Conservation (phyloP, 257 asterid genomes). For the Nicotiana paniculata region DNA sequence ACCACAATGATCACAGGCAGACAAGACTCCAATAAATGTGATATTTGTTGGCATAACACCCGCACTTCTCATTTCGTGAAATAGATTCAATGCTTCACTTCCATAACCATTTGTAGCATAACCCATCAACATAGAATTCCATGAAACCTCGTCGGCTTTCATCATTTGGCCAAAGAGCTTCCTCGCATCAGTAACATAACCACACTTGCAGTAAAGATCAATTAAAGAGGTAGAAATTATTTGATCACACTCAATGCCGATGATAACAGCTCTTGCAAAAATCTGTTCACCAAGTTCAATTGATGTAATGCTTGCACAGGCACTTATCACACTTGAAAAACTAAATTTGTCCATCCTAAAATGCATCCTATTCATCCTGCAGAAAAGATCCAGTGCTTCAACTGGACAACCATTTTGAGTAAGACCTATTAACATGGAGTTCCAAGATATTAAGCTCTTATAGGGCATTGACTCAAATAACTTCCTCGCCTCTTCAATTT, state of each 20-base stretch:
- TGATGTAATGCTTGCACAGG: conserved; percentile 71
- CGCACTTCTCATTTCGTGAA: conserved; percentile 48
- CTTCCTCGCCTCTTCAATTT: conserved; percentile 57
- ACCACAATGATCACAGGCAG: conserved; percentile 95
- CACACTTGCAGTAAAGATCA: conserved; percentile 82
- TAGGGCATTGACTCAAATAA: conserved; percentile 44
- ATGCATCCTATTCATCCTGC: conserved; percentile 46
- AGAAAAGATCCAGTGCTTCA: conserved; percentile 63
- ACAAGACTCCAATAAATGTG: conserved; percentile 75
- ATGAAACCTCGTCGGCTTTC: conserved; percentile 48
- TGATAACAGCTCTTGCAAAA: conserved; percentile 51
- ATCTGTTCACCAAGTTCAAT: conserved; percentile 72
- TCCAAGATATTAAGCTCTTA: conserved; percentile 88
- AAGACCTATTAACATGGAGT: conserved; percentile 72
- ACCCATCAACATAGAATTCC: conserved; percentile 93
- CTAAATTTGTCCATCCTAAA: conserved; percentile 52
- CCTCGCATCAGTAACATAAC: conserved; percentile 45
- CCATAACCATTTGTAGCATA: conserved; percentile 86
- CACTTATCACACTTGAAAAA: conserved; percentile 62
- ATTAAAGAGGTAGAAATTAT: conserved; percentile 58
- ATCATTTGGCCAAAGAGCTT: conserved; percentile 49
- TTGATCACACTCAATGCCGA: conserved; percentile 60
- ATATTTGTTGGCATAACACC: conserved; percentile 45
- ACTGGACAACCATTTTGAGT: conserved; percentile 65
- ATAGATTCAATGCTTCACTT: conserved; percentile 52